Percentiles rank a stretch among this genome's conserved stretches.
phyloP scores from a whole-genome alignment of 768 basidiomycete species.

The Collybia sp. region DNA sequence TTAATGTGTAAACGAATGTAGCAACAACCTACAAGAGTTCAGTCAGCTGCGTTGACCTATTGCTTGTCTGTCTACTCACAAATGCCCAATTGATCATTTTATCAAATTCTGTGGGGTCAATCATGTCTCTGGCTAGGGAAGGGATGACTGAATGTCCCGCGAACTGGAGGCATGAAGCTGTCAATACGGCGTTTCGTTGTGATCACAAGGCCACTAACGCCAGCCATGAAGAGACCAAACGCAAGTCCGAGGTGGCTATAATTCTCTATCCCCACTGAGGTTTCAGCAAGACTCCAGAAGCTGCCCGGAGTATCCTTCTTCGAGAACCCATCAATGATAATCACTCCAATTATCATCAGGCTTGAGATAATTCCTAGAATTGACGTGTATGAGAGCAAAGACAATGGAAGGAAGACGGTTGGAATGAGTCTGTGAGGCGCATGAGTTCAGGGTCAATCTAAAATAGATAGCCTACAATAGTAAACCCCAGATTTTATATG shows the following conservation, averaged over 20 bases:
- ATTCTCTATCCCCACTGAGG: slow-evolving; percentile 49
- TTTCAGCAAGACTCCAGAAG: slow-evolving; percentile 70
- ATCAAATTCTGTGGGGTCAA: slow-evolving; percentile 74
- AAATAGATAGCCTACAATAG: slow-evolving; percentile 47
- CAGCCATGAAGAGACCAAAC: slow-evolving; percentile 90
- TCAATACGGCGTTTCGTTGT: background rate
- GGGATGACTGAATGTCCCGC: slow-evolving; percentile 93
- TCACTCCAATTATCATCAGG: slow-evolving; percentile 65
- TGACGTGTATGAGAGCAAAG: slow-evolving; percentile 84
- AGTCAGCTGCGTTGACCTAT: background rate
- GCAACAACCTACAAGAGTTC: slow-evolving; percentile 47
- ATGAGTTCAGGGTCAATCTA: slow-evolving; percentile 3
- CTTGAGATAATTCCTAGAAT: slow-evolving; percentile 82
- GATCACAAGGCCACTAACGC: slow-evolving; percentile 40
- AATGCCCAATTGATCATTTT: slow-evolving; percentile 85
- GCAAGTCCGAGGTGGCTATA: slow-evolving; percentile 65
- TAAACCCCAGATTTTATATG: slow-evolving; percentile 74
- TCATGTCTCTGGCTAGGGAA: slow-evolving; percentile 87
- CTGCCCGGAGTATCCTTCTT: slow-evolving; percentile 76
- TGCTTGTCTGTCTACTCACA: slow-evolving; percentile 35
- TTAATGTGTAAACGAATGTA: slow-evolving; percentile 56
- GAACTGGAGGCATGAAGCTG: slow-evolving; percentile 42
- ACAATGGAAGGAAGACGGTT: slow-evolving; percentile 80
- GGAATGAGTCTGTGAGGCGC: slow-evolving; percentile 60
- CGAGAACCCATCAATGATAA: slow-evolving; percentile 78